A percentile compares a stretch with the other conserved stretches of the same genome.
These are phyloP conservation scores for Ascochyta lentis DNA, from an alignment of 2,329 filamentous ascomycete species.

Conservation along the genomic window DNA sequence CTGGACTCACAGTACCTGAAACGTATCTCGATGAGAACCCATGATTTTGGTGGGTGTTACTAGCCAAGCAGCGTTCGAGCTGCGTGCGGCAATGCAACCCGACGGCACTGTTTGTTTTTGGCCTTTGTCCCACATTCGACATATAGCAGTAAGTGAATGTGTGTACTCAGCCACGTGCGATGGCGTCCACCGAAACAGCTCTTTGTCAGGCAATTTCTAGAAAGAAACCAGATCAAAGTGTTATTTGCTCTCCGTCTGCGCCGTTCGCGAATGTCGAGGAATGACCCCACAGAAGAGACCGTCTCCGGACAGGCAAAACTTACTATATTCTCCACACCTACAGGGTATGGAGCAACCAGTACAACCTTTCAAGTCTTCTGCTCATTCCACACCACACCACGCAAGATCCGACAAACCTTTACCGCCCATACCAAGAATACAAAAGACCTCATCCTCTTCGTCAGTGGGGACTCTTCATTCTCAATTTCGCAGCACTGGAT, in stretches of 20 bases:
- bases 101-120: slow-evolving; percentile 8
- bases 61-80: slow-evolving; percentile 4
- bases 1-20: slow-evolving; percentile 1
- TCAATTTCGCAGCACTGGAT: slow-evolving; percentile 1
- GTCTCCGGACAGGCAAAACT: slow-evolving; percentile 31
- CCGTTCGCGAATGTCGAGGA: slow-evolving; percentile 31
- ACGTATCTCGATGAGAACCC: background rate
- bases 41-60: background rate
- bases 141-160: slow-evolving; percentile 18
- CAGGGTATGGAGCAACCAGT: slow-evolving; percentile 45
- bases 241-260: slow-evolving; percentile 11
- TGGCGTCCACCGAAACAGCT: slow-evolving; percentile 9
- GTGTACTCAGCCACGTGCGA: slow-evolving; percentile 30
- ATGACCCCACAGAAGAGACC: slow-evolving; percentile 34
- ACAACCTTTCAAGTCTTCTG: slow-evolving; percentile 42
- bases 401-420: slow-evolving; percentile 31
- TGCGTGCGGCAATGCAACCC: slow-evolving; percentile 6
- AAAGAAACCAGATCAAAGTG: slow-evolving; percentile 21
- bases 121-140: slow-evolving; percentile 36
- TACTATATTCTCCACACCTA: slow-evolving; percentile 34
- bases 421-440: slow-evolving; percentile 29
- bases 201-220: slow-evolving; percentile 44
- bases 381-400: slow-evolving; percentile 30
- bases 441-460: slow-evolving; percentile 4
- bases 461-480: slow-evolving; percentile 3